These are phyloP conservation scores for Colletotrichum tofieldiae DNA, from an alignment of 2,329 filamentous ascomycete genomes.

Conservation along the genomic window DNA sequence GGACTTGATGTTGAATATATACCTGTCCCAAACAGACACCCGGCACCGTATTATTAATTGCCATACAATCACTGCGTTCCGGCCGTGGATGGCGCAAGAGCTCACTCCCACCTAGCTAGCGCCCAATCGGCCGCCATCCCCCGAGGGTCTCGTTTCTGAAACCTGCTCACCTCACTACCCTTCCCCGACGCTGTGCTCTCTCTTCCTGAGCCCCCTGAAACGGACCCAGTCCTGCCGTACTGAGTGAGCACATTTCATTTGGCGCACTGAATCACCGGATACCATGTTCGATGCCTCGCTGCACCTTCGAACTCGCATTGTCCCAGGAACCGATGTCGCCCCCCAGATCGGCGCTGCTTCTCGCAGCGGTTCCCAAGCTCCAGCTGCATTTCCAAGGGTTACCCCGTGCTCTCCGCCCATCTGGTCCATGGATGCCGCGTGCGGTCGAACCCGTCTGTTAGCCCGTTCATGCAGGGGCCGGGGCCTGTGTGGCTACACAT, in stretches of 20 bases:
- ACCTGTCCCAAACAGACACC: slow-evolving; percentile 20
- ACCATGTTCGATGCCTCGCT: not conserved
- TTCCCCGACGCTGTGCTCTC: not conserved
- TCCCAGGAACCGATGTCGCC: slow-evolving; percentile 11
- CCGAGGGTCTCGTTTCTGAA: slow-evolving; percentile 40
- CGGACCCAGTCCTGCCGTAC: slow-evolving; percentile 31
- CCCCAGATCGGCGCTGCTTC: slow-evolving; percentile 39
- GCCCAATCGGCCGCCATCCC: slow-evolving; percentile 28
- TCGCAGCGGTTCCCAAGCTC: slow-evolving; percentile 43
- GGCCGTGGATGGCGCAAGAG: slow-evolving; percentile 41
- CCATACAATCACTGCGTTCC: slow-evolving; percentile 7
- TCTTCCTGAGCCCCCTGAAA: slow-evolving; percentile 37
- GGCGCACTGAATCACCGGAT: not conserved
- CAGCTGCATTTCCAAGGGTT: not conserved
- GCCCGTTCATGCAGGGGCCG: slow-evolving; percentile 9
- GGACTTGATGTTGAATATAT: slow-evolving; percentile 19
- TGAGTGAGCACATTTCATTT: slow-evolving; percentile 40
- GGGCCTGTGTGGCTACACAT: slow-evolving; percentile 7
- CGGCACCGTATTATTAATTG: slow-evolving; percentile 37
- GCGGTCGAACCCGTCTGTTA: slow-evolving; percentile 39
- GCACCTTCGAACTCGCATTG: slow-evolving; percentile 10
- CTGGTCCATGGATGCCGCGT: slow-evolving; percentile 24
- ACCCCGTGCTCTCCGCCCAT: not conserved
- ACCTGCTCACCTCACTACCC: slow-evolving; percentile 40
- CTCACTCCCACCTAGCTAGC: slow-evolving; percentile 12